Percentiles rank a stretch among this genome's conserved stretches.
These are phyloP conservation scores for Sicyos baderoa DNA, from an alignment of 306 rosid species.

Conservation along the genomic window DNA sequence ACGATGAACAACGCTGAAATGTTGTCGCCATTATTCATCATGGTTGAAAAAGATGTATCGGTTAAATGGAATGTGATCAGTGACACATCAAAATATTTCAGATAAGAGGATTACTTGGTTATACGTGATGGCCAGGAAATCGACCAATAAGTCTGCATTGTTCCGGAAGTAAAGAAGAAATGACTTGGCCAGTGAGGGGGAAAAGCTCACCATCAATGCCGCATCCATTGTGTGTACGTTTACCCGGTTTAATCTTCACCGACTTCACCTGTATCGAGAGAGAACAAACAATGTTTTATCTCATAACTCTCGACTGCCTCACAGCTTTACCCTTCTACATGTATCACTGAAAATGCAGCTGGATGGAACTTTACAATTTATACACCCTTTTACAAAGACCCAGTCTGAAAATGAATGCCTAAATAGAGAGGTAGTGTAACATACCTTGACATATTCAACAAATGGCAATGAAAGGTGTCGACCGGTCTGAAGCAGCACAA, in stretches of 20 bases:
- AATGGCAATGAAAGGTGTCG: constrained; percentile 88
- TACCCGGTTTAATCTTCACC: constrained; percentile 77
- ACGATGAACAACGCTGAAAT: neutral
- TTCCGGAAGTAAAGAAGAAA: constrained; percentile 87
- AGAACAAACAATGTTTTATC: neutral
- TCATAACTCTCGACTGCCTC: neutral
- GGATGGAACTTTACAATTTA: neutral
- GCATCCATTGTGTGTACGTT: constrained; percentile 82
- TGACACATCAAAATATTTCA: constrained; percentile 38
- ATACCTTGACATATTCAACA: constrained; percentile 89
- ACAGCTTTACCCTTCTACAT: neutral
- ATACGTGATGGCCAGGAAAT: constrained; percentile 33
- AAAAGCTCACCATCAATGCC: constrained; percentile 99
- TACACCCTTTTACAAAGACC: neutral
- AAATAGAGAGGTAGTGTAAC: constrained; percentile 13
- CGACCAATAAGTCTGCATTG: constrained; percentile 98
- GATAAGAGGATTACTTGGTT: constrained; percentile 35
- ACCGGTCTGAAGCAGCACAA: constrained; percentile 88
- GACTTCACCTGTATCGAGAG: constrained; percentile 63
- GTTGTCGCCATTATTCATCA: neutral
- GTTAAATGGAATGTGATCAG: constrained; percentile 22
- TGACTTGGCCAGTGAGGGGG: constrained; percentile 69
- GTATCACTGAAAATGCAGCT: neutral
- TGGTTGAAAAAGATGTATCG: constrained; percentile 8
- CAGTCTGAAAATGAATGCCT: neutral